A percentile compares a stretch with the other conserved stretches of the same genome.
phyloP scores from a whole-genome alignment of 2,329 filamentous ascomycete genomes.

The Tolypocladium sp. region DNA sequence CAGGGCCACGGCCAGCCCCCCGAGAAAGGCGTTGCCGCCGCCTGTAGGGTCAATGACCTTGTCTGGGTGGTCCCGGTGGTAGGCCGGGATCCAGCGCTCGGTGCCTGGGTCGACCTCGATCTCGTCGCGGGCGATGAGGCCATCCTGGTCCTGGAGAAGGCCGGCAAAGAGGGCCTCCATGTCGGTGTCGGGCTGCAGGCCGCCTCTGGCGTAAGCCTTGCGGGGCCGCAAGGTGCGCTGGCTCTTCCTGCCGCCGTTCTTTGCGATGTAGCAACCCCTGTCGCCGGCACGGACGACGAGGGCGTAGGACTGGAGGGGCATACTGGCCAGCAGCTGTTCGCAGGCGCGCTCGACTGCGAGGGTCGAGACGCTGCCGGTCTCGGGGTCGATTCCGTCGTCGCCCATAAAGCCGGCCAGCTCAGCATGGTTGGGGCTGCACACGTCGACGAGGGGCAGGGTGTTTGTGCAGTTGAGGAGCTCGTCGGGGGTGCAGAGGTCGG shows the following conservation, averaged over 20 bases:
- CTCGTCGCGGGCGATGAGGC: conserved; percentile 45
- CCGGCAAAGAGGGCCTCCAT: conserved; percentile 55
- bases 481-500: conserved; percentile 71
- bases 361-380: conserved; percentile 43
- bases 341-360: conserved; percentile 47
- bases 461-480: conserved; percentile 57
- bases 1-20: conserved; percentile 48
- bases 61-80: conserved; percentile 38
- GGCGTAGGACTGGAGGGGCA: conserved; percentile 55
- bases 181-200: conserved; percentile 50
- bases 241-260: conserved; percentile 44
- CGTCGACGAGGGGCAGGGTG: conserved; percentile 49
- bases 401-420: conserved; percentile 86
- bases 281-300: conserved; percentile 64
- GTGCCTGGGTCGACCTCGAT: conserved; percentile 55
- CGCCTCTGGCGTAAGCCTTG: conserved; percentile 37
- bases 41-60: conserved; percentile 87
- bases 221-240: conserved; percentile 22
- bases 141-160: conserved; percentile 43
- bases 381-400: conserved; percentile 41
- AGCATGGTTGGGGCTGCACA: conserved; percentile 72
- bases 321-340: conserved; percentile 53
- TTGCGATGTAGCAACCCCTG: conserved; percentile 59
- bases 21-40: conserved; percentile 83
- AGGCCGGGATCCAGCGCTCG: conserved; percentile 71